Percentiles rank a stretch among this genome's conserved stretches.
These are phyloP conservation scores for Drechslerella dactyloides DNA, from an alignment of 2,329 filamentous ascomycete species.

Conservation along the genomic window DNA sequence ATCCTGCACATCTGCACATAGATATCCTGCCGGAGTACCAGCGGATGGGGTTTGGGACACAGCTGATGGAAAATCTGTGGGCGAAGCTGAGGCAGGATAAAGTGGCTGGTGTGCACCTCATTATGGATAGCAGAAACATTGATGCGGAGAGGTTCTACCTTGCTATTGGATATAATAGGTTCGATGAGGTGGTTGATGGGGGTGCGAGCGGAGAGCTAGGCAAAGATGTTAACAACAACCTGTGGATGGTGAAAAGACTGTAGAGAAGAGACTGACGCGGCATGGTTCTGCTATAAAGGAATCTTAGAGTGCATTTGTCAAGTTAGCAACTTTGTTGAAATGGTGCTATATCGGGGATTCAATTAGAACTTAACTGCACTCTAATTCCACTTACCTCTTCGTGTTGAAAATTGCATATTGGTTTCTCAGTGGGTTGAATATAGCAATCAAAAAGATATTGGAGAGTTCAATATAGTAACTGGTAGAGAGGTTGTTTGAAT, in stretches of 20 bases:
- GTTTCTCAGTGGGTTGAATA: too few relatives aligned
- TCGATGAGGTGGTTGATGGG: conserved; percentile 36
- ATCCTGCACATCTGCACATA: conserved; percentile 58
- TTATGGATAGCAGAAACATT: conserved; percentile 56
- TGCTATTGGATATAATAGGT: conserved; percentile 41
- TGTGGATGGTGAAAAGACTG: conserved; percentile 50
- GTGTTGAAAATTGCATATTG: too few relatives aligned
- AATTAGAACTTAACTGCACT: too few relatives aligned
- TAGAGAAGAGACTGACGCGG: conserved; percentile 2
- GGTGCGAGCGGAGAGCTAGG: conserved; percentile 41
- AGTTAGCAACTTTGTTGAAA: too few relatives aligned
- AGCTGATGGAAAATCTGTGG: conserved; percentile 55
- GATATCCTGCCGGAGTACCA: conserved; percentile 57
- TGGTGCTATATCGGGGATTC: too few relatives aligned
- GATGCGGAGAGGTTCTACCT: conserved; percentile 52
- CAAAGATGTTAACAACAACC: conserved; percentile 31
- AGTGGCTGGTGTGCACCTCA: conserved; percentile 57
- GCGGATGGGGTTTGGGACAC: conserved; percentile 56
- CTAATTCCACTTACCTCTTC: too few relatives aligned
- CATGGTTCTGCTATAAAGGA: not conserved
- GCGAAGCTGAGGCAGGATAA: conserved; percentile 53
- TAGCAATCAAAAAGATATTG: too few relatives aligned
- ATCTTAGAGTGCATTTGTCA: not conserved
- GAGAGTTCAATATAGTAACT: too few relatives aligned
- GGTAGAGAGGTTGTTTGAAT: too few relatives aligned